Evolutionary conservation across 2,329 filamentous ascomycete species (phyloP), one percentile per base, ranked within the genome.

Genomic region (Fusarium bactridioides): DNA sequence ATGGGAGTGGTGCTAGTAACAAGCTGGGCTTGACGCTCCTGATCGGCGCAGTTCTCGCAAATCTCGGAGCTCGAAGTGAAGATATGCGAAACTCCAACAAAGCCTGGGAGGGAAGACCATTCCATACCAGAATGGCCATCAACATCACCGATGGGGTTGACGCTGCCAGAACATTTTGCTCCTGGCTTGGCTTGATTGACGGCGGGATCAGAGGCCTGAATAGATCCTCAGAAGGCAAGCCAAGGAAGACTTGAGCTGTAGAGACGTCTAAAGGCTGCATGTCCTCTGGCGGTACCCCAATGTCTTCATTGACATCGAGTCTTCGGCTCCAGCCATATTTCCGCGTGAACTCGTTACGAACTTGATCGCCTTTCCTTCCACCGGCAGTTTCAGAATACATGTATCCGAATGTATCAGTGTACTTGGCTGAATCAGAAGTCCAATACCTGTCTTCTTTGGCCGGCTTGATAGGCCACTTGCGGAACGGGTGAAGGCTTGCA

Each of bases 131-230:
- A 43, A 3, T 43, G n/a, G n/a, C 41, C 41, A 6, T 43, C 41
- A 16, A 43, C 41, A 23, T 43, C 41, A 43, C 41, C 41, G 41
- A 43, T 10, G 41, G n/a, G n/a, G n/a, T 16, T 43, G 41, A 16
- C 0, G n/a, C n/a, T 43, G 41, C 13, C n/a, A 43, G n/a, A 10
- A 25, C 0, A 0, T 25, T 23, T 16, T 43, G n/a, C 41, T 25
- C 41, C 16, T 15, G 5, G 15, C 15, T 43, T 23, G n/a, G 13
- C n/a, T 18, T 8, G 12, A 23, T 10, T 18, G n/a, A 10, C 15
- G 18, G 41, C 4, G 41, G 41, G 15, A 43, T n/a, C n/a, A 43
- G 21, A 25, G 41, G 41, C n/a, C 16, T 43, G n/a, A 43, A 43
- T 1, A 43, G 21, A 43, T 25, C n/a, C 15, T 11, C 9, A 16